Percentiles rank a stretch among this genome's conserved stretches.
These are phyloP conservation scores for Grifola frondosa DNA, from an alignment of 1,284 basidiomycete genomes.

Conservation along the genomic window DNA sequence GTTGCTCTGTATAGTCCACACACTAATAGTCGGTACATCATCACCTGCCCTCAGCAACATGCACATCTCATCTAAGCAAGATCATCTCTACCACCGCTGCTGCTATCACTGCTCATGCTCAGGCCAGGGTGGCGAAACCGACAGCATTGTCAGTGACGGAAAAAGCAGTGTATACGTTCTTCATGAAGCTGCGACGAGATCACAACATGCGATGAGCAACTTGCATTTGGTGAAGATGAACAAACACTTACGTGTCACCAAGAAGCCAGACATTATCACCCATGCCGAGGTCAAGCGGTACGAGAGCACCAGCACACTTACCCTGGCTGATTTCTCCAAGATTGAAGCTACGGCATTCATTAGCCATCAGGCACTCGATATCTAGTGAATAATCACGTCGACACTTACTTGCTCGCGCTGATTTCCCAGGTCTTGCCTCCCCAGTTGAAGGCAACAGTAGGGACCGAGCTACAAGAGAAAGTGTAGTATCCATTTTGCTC, in stretches of 20 bases:
- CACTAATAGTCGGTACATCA: too few relatives aligned
- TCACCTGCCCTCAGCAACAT: too few relatives aligned
- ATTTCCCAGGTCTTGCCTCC: constrained; percentile 40
- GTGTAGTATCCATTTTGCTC: constrained; percentile 34
- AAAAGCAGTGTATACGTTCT: constrained; percentile 26
- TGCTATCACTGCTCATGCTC: too few relatives aligned
- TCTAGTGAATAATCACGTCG: background rate
- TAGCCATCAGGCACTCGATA: background rate
- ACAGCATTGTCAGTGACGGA: constrained; percentile 21
- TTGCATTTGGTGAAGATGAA: too few relatives aligned
- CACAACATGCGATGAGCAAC: too few relatives aligned
- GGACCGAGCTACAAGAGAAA: constrained; percentile 39
- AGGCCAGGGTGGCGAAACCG: constrained; percentile 21
- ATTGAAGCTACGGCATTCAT: constrained; percentile 23
- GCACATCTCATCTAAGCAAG: too few relatives aligned
- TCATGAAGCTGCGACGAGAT: constrained; percentile 19
- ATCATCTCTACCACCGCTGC: too few relatives aligned
- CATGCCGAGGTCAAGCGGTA: constrained; percentile 19
- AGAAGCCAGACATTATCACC: constrained; percentile 27
- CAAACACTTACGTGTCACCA: constrained; percentile 23
- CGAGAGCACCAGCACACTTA: constrained; percentile 28
- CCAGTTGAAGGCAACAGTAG: constrained; percentile 39
- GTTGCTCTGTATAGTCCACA: too few relatives aligned
- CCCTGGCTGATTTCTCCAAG: constrained; percentile 22
- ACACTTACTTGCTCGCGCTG: constrained; percentile 19